A percentile compares a stretch with the other conserved stretches of the same genome.
Evolutionary conservation across 495 filamentous ascomycete genomes (phyloP).

Genomic region (Penicillium longicatenatum): DNA sequence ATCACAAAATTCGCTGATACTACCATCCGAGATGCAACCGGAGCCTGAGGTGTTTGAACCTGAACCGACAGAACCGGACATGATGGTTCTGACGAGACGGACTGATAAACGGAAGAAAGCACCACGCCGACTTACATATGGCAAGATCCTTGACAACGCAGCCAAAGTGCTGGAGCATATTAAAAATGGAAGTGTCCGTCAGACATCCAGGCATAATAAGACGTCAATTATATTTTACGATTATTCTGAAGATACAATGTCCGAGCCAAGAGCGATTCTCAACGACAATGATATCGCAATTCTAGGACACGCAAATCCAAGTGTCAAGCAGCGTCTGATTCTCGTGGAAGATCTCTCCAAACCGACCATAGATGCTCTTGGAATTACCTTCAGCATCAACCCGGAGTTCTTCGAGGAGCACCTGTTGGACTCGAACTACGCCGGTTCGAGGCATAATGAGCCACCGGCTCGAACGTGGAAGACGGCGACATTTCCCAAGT

Average conservation of each 20-base stretch:
- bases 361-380: constrained; percentile 8
- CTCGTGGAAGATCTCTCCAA: constrained; percentile 19
- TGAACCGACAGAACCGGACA: too few relatives aligned
- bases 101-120: not conserved
- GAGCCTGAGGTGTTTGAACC: too few relatives aligned
- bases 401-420: constrained; percentile 23
- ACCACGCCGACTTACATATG: not conserved
- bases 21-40: not conserved
- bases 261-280: not conserved
- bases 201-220: not conserved
- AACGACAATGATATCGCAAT: not conserved
- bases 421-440: constrained; percentile 17
- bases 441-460: constrained; percentile 4
- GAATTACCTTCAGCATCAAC: constrained; percentile 15
- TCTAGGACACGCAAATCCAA: not conserved
- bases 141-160: constrained; percentile 9
- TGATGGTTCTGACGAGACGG: not conserved
- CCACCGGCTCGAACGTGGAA: constrained; percentile 11
- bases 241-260: not conserved
- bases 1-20: not conserved
- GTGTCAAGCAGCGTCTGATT: constrained; percentile 10
- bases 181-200: constrained; percentile 11
- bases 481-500: constrained; percentile 12
- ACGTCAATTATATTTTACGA: constrained; percentile 15
- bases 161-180: constrained; percentile 13